Base-by-base conservation (phyloP, 345 rosid species). In the Crucihimalaya himalaica region DNA sequence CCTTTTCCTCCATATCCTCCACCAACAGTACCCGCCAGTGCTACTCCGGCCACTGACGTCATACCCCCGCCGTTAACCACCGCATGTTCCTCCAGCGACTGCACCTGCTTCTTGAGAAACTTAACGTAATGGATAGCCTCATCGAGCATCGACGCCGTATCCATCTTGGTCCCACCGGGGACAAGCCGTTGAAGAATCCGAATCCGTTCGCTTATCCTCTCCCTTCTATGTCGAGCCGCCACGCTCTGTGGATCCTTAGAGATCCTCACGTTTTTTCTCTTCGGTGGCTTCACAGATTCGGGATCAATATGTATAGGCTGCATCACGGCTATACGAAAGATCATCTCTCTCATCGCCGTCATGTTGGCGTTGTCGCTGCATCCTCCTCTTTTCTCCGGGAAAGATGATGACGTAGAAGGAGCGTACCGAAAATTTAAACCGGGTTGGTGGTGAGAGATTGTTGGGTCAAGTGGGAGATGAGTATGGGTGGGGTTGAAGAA, bases 191-290 rank as follows among this genome's bases (percentile, higher is more conserved):
- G 98, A 40, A 91, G 83, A 52, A 88, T 93, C 88, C 98, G 72
- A 27, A 93, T 93, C 83, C 89, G 73, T 75, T 91, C 98, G 60
- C 97, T 90, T 63, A 93, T 87, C 78, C 88, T 80, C 77, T 90
- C 98, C 75, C 98, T 82, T 56, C 96, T 74, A 65, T 89, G 98
- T 63, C 97, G 79, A n/a, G 98, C 97, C 9, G 96, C 98, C 43
- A 93, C 93, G 74, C 98, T 93, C 67, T 90, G 93, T 6, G 98
- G 98, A 68, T 93, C 98, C 79, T 93, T 93, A 0, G 97, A 93
- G 78, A 90, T 93, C 84, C 78, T 86, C 43, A 93, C 94, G 68
- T 93, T 93, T 79, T 88, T 80, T 75, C 98, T 83, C 68, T 84
- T 93, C 0, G 98, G 98, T 15, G 94, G 96, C 84, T 88, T 93